phyloP scores from a whole-genome alignment of 441 rosid species.

The Syzygium malaccense region DNA sequence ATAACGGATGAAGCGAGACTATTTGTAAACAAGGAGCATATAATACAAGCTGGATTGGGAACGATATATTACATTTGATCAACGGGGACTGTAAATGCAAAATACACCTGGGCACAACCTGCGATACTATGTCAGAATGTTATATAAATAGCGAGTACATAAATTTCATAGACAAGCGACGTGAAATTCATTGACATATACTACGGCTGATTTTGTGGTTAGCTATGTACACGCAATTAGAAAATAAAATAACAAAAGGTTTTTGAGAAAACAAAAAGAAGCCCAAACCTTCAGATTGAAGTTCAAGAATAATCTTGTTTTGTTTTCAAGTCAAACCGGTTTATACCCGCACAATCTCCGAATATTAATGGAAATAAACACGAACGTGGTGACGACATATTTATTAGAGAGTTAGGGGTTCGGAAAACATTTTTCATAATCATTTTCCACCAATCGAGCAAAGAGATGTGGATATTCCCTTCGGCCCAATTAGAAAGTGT shows the following conservation, averaged over 20 bases:
- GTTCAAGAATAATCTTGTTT: not conserved
- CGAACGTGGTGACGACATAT: not conserved
- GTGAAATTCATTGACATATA: not conserved
- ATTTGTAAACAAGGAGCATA: not conserved
- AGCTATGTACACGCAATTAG: not conserved
- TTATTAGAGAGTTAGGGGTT: not conserved
- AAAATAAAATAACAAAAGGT: not conserved
- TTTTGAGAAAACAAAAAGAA: not conserved
- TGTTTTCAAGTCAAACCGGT: not conserved
- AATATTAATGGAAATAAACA: not conserved
- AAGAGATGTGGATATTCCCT: not conserved
- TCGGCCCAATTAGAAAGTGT: not conserved
- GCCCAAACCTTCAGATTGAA: not conserved
- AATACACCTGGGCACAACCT: fast-evolving
- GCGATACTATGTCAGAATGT: not conserved
- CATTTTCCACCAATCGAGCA: not conserved
- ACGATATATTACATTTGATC: not conserved
- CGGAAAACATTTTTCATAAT: not conserved
- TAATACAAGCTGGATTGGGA: not conserved
- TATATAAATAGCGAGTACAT: fast-evolving
- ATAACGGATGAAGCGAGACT: not conserved
- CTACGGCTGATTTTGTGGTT: not conserved
- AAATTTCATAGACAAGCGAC: fast-evolving
- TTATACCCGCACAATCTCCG: not conserved
- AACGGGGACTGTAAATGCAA: fast-evolving